Percentiles rank a stretch among this genome's conserved stretches.
Conservation (phyloP, 169 alveolate genomes). For the Condylostoma magnum region DNA sequence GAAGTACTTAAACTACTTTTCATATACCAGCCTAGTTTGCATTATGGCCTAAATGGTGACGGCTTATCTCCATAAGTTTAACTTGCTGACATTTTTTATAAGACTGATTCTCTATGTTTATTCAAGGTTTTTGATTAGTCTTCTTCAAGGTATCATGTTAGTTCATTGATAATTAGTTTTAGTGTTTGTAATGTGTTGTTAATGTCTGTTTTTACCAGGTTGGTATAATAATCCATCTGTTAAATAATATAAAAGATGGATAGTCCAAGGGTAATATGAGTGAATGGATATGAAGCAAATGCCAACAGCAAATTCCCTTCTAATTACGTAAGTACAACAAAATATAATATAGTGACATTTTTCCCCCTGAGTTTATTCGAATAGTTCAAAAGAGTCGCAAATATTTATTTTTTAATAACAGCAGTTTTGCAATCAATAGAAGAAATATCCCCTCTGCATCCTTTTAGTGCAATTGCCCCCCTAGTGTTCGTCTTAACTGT, state of each 20-base stretch:
- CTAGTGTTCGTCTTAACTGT: slow-evolving; percentile 79
- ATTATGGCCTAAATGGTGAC: no score
- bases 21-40: no score
- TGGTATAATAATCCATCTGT: no score
- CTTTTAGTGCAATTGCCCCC: slow-evolving; percentile 84
- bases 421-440: slow-evolving; percentile 84
- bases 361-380: slow-evolving; percentile 60
- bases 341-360: slow-evolving; percentile 53
- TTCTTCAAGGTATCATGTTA: no score
- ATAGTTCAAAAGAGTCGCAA: slow-evolving; percentile 77
- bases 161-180: no score
- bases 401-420: slow-evolving; percentile 77
- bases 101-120: no score
- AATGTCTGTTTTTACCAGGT: no score
- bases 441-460: slow-evolving; percentile 75
- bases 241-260: not conserved
- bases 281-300: slow-evolving; percentile 32
- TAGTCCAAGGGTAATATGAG: not conserved
- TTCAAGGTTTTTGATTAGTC: no score
- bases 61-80: no score
- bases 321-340: slow-evolving; percentile 45
- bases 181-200: no score
- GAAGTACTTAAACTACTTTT: no score
- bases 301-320: slow-evolving; percentile 31
- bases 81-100: no score